A percentile compares a stretch with the other conserved stretches of the same genome.
phyloP scores from a whole-genome alignment of 1,284 basidiomycete species.

The Ceratobasidium sp. region DNA sequence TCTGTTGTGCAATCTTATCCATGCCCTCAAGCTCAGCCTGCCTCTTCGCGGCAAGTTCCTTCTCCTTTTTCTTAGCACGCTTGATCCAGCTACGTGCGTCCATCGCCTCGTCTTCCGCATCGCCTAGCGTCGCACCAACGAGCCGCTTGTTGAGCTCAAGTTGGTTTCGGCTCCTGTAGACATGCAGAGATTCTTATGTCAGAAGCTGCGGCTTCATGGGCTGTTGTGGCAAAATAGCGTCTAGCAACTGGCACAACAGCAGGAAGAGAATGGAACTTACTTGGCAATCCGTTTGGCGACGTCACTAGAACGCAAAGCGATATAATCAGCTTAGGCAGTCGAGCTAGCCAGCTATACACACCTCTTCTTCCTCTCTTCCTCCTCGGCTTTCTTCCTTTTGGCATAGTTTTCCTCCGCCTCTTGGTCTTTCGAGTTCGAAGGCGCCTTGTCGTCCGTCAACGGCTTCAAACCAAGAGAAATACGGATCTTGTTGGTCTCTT shows the following conservation, averaged over 20 bases:
- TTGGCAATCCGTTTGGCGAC: slow-evolving; percentile 86
- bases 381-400: slow-evolving; percentile 76
- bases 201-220: slow-evolving; percentile 37
- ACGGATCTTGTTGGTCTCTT: slow-evolving; percentile 98
- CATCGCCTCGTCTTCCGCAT: slow-evolving; percentile 53
- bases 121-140: slow-evolving; percentile 45
- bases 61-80: slow-evolving; percentile 54
- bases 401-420: slow-evolving; percentile 88
- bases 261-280: slow-evolving; percentile 68
- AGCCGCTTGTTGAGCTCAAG: slow-evolving; percentile 64
- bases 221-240: slow-evolving; percentile 44
- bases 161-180: slow-evolving; percentile 86
- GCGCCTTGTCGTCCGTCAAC: slow-evolving; percentile 79
- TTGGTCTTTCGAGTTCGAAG: slow-evolving; percentile 77
- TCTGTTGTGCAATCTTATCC: slow-evolving; percentile 79
- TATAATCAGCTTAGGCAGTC: slow-evolving; percentile 29
- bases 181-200: slow-evolving; percentile 53
- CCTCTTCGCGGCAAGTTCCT: slow-evolving; percentile 66
- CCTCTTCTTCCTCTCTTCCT: slow-evolving; percentile 74
- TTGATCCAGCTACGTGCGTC: slow-evolving; percentile 53
- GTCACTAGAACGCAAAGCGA: slow-evolving; percentile 63
- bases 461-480: slow-evolving; percentile 95
- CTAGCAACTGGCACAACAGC: slow-evolving; percentile 34
- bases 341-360: slow-evolving; percentile 57
- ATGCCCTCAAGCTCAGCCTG: slow-evolving; percentile 82